Evolutionary conservation across 179 eudicot species (phyloP), one percentile per base, ranked within the genome.

Genomic region (Camellia oleifera): DNA sequence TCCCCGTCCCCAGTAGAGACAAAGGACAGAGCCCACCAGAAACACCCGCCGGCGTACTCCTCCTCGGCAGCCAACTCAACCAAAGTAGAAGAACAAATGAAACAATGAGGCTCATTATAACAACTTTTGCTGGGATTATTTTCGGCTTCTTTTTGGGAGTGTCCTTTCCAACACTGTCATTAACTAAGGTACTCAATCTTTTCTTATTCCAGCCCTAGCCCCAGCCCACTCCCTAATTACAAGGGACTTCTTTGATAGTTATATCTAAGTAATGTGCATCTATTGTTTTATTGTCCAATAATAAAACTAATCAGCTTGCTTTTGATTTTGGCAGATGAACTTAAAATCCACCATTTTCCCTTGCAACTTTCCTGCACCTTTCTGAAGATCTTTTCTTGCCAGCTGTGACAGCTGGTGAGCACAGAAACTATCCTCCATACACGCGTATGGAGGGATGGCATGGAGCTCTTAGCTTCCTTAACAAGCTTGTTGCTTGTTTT

Each of bases 91-190:
- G 84, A 81, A 76, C 90, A 11, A 86, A 87, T 71, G 90, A 87
- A 77, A 84, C 83, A 65, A 87, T 88, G 92, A 89, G 86, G 92
- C 88, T 94, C 79, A 32, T 92, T 44, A 67, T 90, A 73, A 93
- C 93, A 69, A 87, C 98, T 70, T 82, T 92, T 54, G 85, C 88
- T 18, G 97, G 98, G 32, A 64, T 88, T 17, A 81, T 95, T 32
- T 85, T 95, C 79, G 98, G 98, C 72, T 90, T 92, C 87, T 90
- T 89, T 75, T 69, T 95, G 67, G 97, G 97, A 60, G 82, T 66
- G 26, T 89, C 92, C 0, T 89, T 93, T 83, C 97, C 97, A 56
- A 79, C 90, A 61, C 40, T 89, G 57, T 87, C 94, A 44, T 58
- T 91, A 77, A 81, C 92, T 65, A 86, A 91, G 97, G 98, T 90